Evolutionary conservation across 1,139 yeast species (phyloP).

Genomic region (Waltiozyma solani): DNA sequence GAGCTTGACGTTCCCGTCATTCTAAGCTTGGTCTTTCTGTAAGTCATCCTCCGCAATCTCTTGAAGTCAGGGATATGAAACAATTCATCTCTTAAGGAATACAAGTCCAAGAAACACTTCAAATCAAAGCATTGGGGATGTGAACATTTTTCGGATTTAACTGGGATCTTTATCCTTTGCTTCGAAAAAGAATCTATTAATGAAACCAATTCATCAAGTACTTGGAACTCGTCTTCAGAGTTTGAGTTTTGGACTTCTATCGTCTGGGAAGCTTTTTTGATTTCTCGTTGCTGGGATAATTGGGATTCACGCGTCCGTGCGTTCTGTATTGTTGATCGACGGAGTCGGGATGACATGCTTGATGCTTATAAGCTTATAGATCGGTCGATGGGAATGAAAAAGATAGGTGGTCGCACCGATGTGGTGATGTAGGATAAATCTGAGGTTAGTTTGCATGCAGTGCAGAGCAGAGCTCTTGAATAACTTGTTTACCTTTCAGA

Average conservation of each 20-base stretch:
- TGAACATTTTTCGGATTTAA: background rate
- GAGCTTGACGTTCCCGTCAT: background rate
- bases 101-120: background rate
- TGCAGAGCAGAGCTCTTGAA: too few species aligned
- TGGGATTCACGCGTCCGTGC: background rate
- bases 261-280: background rate
- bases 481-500: too few species aligned
- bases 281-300: background rate
- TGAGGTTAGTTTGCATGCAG: too few species aligned
- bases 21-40: background rate
- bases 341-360: too few species aligned
- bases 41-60: background rate
- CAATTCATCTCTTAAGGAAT: background rate
- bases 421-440: too few species aligned
- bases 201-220: background rate
- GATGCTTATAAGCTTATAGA: too few species aligned
- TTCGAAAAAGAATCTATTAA: background rate
- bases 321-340: too few species aligned
- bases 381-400: too few species aligned
- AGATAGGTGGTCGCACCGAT: too few species aligned
- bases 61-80: background rate
- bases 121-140: background rate
- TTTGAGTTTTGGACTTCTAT: background rate
- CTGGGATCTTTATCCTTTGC: background rate
- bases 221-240: background rate